Base-by-base conservation (phyloP, 106 monocot genomes). In the Chionographis japonica region DNA sequence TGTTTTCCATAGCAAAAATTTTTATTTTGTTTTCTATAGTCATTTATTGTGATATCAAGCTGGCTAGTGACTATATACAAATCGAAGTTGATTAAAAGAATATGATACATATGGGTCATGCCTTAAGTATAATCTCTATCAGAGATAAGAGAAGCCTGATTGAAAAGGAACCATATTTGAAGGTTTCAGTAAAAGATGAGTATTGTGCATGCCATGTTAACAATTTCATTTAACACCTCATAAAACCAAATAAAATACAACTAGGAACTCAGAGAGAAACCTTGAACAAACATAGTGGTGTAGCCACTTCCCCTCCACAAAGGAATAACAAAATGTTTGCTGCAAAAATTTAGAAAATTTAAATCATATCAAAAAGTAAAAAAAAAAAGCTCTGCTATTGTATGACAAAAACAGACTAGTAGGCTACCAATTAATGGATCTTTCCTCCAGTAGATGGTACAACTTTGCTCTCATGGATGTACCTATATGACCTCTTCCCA, bases 401-500 rank as follows among this genome's bases (percentile, higher is more conserved):
- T 16, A 62, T 2, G 43, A 19, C 39, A 41, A n/a, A 61, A 11
- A 15, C 14, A 67, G 40, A 62, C 39, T 51, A 60, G 66, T 40
- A 52, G 15, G 1, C 52, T 83, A 97, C 95, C 95, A 97, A 8
- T 79, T 56, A 71, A 69, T 35, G 52, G 92, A 80, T 89, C 92
- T 82, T 72, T 97, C 86, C 58, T 84, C 89, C 64, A 97, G 41
- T 55, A 92, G 78, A 82, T 77, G 72, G 50, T 83, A 92, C 37
- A 89, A 40, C 62, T 86, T 89, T 50, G 86, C 75, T 75, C 85
- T 89, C 88, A 97, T 92, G 63, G 91, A 89, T 65, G 84, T 61
- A 42, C 92, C 92, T 19, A 92, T 83, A 71, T 97, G 95, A 70
- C 95, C 92, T 80, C 95, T 89, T 78, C 92, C 92, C 78, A 92